Evolutionary conservation across 371 early-diverging fungal genomes (phyloP).

Genomic region (Nematocida sp.): DNA sequence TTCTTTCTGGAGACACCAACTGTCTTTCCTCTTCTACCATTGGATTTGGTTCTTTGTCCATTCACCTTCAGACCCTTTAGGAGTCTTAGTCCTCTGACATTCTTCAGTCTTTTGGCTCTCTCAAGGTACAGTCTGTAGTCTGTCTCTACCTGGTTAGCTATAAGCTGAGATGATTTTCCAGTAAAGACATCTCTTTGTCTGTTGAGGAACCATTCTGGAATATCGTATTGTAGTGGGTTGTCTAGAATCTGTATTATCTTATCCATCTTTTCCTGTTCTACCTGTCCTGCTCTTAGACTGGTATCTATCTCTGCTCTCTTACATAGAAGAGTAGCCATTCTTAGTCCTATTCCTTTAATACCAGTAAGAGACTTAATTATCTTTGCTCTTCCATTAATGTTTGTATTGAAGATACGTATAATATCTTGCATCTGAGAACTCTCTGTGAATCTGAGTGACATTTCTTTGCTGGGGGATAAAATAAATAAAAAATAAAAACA

Average conservation of each 20-base stretch:
- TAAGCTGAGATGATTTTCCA: constrained; percentile 81
- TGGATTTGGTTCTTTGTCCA: constrained; percentile 91
- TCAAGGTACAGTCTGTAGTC: constrained; percentile 63
- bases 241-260: constrained; percentile 77
- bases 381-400: constrained; percentile 90
- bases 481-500: constrained; percentile 29
- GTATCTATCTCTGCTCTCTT: constrained; percentile 92
- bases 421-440: constrained; percentile 76
- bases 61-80: constrained; percentile 73
- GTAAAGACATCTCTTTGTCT: constrained; percentile 86
- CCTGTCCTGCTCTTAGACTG: constrained; percentile 90
- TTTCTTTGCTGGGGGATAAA: constrained; percentile 42
- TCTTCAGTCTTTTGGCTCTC: constrained; percentile 64
- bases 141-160: constrained; percentile 77
- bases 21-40: constrained; percentile 86
- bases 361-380: constrained; percentile 85
- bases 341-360: constrained; percentile 94
- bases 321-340: constrained; percentile 89
- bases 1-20: constrained; percentile 96
- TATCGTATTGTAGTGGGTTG: constrained; percentile 83
- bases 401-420: constrained; percentile 97
- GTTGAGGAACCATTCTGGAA: constrained; percentile 95
- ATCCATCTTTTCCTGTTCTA: constrained; percentile 79
- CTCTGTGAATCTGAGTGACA: constrained; percentile 54
- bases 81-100: constrained; percentile 60